Base-by-base conservation (phyloP, 768 basidiomycete genomes). In the Tricholomella constricta region DNA sequence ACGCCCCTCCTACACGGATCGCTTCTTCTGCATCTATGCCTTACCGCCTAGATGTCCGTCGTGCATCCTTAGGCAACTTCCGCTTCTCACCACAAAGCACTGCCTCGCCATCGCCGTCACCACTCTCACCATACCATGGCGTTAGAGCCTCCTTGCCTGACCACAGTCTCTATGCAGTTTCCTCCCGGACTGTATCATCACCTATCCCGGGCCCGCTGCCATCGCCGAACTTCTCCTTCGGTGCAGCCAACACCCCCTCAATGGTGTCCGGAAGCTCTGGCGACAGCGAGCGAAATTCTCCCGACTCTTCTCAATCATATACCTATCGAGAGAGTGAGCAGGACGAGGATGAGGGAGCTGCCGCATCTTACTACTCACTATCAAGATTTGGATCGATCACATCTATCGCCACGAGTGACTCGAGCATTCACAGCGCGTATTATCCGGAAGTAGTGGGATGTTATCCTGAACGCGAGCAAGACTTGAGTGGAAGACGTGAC, bases 361-460 rank as follows among this genome's bases (percentile, higher is more conserved):
- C 81, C 19, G 71, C 71, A 17, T 77, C 78, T 11, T 84, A 78
- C 55, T 76, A 73, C 35, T 71, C 76, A 7, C 76, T 74, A 44
- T 79, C 84, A 27, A 71, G 85, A 56, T 86, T 85, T 60, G 78
- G 82, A 3, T 86, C 84, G 2, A 78, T 86, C 52, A 78, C 78
- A 4, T 85, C 84, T 8, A 67, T 84, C 34, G 78, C 79, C 7
- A 82, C 82, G 22, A 85, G 83, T 62, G 83, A 85, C 42, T 79
- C 84, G 0, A 81, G 79, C 61, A 65, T 77, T 48, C 73, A 71
- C 51, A 85, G 82, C 55, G 73, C 74, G 6, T 74, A 78, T 56
- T 80, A 72, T 44, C 74, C 80, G 7, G 79, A 82, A 4, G 69
- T 76, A 40, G 68, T 71, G 54, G 72, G 69, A 31, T 69, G 68